These are phyloP conservation scores for Agaricus subrufescens DNA, from an alignment of 768 basidiomycete species.

Conservation along the genomic window DNA sequence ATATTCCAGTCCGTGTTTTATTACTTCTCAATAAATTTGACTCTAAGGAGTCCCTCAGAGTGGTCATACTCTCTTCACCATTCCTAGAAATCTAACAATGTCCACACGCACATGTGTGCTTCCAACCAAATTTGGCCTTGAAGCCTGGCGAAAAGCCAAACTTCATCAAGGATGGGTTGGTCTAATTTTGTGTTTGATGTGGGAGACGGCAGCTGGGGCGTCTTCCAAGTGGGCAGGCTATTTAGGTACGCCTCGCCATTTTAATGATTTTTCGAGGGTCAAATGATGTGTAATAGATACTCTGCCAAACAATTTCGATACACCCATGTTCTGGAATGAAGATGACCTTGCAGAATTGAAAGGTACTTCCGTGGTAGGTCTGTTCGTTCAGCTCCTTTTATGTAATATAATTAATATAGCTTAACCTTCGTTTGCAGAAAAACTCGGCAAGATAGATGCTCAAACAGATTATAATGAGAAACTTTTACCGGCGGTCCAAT, in stretches of 20 bases:
- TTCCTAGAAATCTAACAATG: constrained; percentile 74
- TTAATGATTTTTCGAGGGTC: neutral
- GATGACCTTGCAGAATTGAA: constrained; percentile 68
- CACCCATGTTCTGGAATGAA: constrained; percentile 91
- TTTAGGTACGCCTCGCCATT: constrained; percentile 39
- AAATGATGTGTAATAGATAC: constrained; percentile 33
- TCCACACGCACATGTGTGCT: constrained; percentile 75
- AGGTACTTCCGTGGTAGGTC: constrained; percentile 87
- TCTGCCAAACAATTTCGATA: constrained; percentile 72
- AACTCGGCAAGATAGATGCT: constrained; percentile 82
- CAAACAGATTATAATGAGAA: constrained; percentile 66
- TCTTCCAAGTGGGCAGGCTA: constrained; percentile 70
- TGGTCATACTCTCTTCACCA: constrained; percentile 72
- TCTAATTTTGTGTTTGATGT: constrained; percentile 93
- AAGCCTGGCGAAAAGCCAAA: constrained; percentile 56
- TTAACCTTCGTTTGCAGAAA: constrained; percentile 47
- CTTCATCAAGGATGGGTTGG: constrained; percentile 80
- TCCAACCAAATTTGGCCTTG: constrained; percentile 49
- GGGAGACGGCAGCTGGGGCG: constrained; percentile 69
- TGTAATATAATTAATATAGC: neutral
- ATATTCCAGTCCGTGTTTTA: constrained; percentile 55
- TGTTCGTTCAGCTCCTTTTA: constrained; percentile 23
- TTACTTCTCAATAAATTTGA: neutral
- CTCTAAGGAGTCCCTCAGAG: constrained; percentile 37
- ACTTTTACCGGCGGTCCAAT: constrained; percentile 59